A percentile compares a stretch with the other conserved stretches of the same genome.
These are phyloP conservation scores for Lyophyllum shimeji DNA, from an alignment of 768 basidiomycete species.

Conservation along the genomic window DNA sequence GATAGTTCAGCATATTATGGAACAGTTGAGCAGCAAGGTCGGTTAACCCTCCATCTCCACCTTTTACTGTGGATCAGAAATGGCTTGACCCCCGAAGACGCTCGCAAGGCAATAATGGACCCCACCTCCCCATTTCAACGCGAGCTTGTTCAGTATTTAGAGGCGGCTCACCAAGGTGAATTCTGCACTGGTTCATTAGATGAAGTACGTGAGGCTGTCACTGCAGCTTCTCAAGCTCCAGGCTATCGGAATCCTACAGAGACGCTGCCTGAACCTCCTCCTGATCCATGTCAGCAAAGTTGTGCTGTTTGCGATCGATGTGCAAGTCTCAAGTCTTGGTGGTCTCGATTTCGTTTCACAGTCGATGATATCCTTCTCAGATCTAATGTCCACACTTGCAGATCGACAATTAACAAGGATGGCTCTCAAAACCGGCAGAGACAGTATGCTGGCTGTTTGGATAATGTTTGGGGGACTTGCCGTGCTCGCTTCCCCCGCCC, in stretches of 20 bases:
- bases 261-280: conserved; percentile 23
- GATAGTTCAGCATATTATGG: conserved; percentile 28
- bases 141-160: conserved; percentile 5
- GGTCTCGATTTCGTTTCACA: conserved; percentile 12
- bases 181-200: not conserved
- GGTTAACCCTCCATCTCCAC: conserved; percentile 28
- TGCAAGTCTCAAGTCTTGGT: conserved; percentile 10
- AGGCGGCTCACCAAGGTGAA: conserved; percentile 4
- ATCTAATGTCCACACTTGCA: conserved; percentile 31
- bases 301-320: conserved; percentile 24
- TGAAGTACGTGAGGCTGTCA: not conserved
- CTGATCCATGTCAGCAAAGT: not conserved
- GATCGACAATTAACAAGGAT: conserved; percentile 10
- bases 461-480: conserved; percentile 28
- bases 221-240: too few relatives aligned
- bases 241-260: conserved; percentile 15
- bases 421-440: conserved; percentile 6
- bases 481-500: conserved; percentile 32
- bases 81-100: conserved; percentile 10
- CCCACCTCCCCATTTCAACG: conserved; percentile 6
- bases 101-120: conserved; percentile 5
- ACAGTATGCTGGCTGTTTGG: conserved; percentile 22
- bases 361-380: conserved; percentile 28
- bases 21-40: conserved; percentile 31
- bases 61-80: conserved; percentile 25